phyloP scores from a whole-genome alignment of 768 basidiomycete species.

The Tulasnella sp. region DNA sequence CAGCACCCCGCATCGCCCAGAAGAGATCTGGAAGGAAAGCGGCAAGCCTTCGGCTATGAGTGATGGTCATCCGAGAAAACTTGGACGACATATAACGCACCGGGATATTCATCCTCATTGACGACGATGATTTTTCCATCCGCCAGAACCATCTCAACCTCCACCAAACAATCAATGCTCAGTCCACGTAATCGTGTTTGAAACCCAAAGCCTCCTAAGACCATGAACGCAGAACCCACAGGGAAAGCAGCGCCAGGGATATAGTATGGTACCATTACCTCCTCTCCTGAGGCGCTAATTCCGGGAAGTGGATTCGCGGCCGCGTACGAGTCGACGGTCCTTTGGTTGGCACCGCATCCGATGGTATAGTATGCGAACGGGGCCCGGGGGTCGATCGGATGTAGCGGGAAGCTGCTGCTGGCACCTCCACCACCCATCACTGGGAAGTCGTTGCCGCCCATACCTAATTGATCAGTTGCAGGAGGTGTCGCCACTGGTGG shows the following conservation, averaged over 20 bases:
- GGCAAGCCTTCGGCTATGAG: not conserved
- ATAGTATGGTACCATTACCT: slow-evolving; percentile 61
- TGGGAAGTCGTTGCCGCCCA: not conserved
- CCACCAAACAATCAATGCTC: slow-evolving; percentile 82
- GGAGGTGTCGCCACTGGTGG: not conserved
- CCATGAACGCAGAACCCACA: slow-evolving; percentile 32
- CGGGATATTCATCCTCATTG: slow-evolving; percentile 60
- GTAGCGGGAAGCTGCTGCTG: not conserved
- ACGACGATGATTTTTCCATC: slow-evolving; percentile 78
- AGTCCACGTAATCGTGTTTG: slow-evolving; percentile 73
- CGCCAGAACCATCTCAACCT: slow-evolving; percentile 84
- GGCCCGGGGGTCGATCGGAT: slow-evolving; percentile 46
- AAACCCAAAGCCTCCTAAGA: slow-evolving; percentile 75
- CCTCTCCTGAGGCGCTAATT: slow-evolving; percentile 39
- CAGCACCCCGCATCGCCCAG: slow-evolving; percentile 82
- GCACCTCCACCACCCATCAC: not conserved
- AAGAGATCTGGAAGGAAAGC: slow-evolving; percentile 49
- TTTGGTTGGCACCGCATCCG: slow-evolving; percentile 76
- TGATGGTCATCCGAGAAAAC: slow-evolving; percentile 3
- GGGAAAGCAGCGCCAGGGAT: slow-evolving; percentile 74
- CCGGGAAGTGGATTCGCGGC: slow-evolving; percentile 57
- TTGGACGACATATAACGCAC: too few species aligned
- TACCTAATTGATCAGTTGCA: not conserved
- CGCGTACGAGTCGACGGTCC: slow-evolving; percentile 70
- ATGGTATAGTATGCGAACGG: slow-evolving; percentile 74